Base-by-base conservation (phyloP, 306 rosid genomes). In the Luffa acutangula region DNA sequence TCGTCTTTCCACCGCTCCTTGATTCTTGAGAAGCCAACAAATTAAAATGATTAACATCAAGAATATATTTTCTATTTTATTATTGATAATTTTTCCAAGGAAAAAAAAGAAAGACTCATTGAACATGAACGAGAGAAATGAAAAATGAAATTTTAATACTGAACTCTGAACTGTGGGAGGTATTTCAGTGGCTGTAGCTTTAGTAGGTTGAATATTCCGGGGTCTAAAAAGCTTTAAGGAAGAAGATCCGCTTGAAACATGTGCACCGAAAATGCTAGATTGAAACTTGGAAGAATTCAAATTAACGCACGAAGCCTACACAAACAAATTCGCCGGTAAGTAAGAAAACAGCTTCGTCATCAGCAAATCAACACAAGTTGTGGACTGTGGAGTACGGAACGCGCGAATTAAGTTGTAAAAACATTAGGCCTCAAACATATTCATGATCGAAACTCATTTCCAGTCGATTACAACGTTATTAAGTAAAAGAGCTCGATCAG, bases 111-210 rank as follows among this genome's bases (percentile, higher is more conserved):
- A 65, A 37, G 17, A 13, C 13, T 21, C 10, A 5, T 9, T 10
- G 9, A 67, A 20, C 11, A 9, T 59, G 37, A 66, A 69, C 9
- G 14, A 14, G 36, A 14, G 17, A 34, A 59, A 59, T 18, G 54
- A 70, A 69, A 69, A 42, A 2, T 25, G 9, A 72, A 46, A 72
- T 1, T 46, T 48, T 3, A 34, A 72, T 14, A 72, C 77, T 72
- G 21, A 25, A 95, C 98, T 83, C 67, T 86, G 89, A 72, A 89
- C 84, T 0, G 93, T 85, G 41, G 91, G 97, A 59, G 97, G 98
- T 64, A 83, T n/a, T 87, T 92, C 97, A 4, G 97, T 95, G 45
- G 98, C 98, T 2, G 97, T 95, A 56, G 98, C 97, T 77, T 88
- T 87, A 81, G 91, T 83, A 12, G 97, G 95, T 78, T 80, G 90